These are phyloP conservation scores for Urtica urens DNA, from an alignment of 306 rosid species.

Conservation along the genomic window DNA sequence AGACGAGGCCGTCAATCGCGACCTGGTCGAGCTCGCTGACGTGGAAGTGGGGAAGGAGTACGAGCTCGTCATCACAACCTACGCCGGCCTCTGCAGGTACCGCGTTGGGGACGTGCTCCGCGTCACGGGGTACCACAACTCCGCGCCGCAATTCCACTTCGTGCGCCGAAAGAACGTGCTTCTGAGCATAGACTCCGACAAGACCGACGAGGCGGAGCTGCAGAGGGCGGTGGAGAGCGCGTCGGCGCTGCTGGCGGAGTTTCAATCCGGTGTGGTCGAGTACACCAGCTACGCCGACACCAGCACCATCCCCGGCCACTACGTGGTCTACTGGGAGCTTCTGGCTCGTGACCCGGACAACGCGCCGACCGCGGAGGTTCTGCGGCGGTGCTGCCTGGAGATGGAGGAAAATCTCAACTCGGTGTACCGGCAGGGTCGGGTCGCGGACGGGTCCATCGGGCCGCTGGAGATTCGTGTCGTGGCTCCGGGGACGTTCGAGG, in stretches of 20 bases:
- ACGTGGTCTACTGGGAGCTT: conserved; percentile 50
- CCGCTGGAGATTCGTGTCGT: conserved; percentile 43
- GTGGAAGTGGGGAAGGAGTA: conserved; percentile 42
- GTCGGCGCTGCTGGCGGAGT: conserved; percentile 10
- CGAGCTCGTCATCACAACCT: conserved; percentile 44
- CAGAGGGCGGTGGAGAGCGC: conserved; percentile 45
- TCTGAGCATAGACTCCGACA: conserved; percentile 47
- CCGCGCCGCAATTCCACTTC: conserved; percentile 54
- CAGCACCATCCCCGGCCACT: conserved; percentile 43
- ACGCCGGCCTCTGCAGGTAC: conserved; percentile 43
- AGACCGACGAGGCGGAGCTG: conserved; percentile 50
- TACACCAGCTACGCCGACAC: conserved; percentile 53
- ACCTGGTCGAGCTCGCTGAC: conserved; percentile 30
- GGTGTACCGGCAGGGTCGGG: conserved; percentile 44
- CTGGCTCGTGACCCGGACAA: conserved; percentile 25
- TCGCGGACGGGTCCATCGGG: conserved; percentile 43
- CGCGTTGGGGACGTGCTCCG: conserved; percentile 52
- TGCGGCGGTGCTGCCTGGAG: conserved; percentile 33
- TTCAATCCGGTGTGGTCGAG: conserved; percentile 38
- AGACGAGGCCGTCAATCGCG: conserved; percentile 1
- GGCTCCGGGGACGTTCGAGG: conserved; percentile 40
- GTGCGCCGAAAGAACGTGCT: conserved; percentile 46
- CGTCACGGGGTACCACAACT: conserved; percentile 56
- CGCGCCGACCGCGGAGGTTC: conserved; percentile 28
- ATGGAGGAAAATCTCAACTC: conserved; percentile 50